Conservation (phyloP, 192 early-diverging fungal species). For the Allomyces arbusculus region DNA sequence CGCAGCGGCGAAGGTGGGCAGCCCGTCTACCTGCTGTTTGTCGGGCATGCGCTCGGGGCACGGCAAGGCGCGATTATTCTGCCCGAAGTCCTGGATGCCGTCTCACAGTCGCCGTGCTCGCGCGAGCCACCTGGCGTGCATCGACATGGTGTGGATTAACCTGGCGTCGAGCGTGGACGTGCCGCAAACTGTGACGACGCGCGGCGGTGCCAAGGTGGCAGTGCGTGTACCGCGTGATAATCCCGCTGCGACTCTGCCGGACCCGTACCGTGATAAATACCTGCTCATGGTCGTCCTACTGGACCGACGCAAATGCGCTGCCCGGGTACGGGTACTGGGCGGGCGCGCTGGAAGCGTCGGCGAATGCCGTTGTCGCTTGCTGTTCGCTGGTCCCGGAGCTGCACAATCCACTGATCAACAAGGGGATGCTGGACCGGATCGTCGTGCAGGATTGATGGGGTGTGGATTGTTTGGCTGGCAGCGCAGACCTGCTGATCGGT, state of each 20-base stretch:
- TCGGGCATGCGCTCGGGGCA: neutral
- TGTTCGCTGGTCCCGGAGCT: conserved; percentile 16
- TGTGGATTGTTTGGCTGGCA: no score
- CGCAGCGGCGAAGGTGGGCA: neutral
- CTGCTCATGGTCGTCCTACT: neutral
- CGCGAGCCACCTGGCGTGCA: neutral
- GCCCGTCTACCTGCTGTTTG: neutral
- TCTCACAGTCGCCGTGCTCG: neutral
- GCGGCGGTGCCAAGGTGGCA: neutral
- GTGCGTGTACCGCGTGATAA: neutral
- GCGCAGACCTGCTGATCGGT: no score
- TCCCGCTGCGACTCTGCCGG: neutral
- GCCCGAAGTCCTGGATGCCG: no score
- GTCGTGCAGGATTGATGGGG: no score
- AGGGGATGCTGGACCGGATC: neutral
- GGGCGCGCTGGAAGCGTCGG: conserved; percentile 7
- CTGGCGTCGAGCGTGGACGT: neutral
- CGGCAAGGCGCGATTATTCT: no score
- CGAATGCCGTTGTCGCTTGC: conserved; percentile 15
- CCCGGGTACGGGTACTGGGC: conserved; percentile 20
- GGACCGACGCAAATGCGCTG: conserved; percentile 5
- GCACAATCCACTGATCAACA: conserved; percentile 16
- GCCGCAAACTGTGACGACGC: neutral
- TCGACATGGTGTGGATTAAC: neutral
- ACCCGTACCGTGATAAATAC: neutral